Evolutionary conservation across 768 basidiomycete species (phyloP).

Genomic region (Macrolepiota dolichaula): DNA sequence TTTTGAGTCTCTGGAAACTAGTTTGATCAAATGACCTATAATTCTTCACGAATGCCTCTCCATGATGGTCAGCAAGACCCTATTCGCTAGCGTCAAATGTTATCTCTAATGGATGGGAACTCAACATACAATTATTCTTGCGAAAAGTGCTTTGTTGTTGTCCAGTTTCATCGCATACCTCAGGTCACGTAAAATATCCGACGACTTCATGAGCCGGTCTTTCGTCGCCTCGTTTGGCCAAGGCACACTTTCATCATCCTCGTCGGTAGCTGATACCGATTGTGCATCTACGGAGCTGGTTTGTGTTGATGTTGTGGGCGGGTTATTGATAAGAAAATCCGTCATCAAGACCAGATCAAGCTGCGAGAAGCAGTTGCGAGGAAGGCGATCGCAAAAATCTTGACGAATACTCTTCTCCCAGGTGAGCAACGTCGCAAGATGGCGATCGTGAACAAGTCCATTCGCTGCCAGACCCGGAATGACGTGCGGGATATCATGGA

Average conservation of each 20-base stretch:
- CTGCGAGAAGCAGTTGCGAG: neutral
- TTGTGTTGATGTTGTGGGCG: neutral
- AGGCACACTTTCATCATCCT: neutral
- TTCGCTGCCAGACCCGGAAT: neutral
- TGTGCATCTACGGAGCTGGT: neutral
- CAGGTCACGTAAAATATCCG: neutral
- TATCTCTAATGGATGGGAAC: neutral
- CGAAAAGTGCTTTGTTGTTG: neutral
- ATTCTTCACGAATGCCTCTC: neutral
- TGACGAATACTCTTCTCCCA: slow-evolving; percentile 1
- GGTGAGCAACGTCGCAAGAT: slow-evolving; percentile 12
- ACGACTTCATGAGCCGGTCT: neutral
- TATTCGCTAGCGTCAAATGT: neutral
- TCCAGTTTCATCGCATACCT: neutral
- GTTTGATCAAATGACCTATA: neutral
- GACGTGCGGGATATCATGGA: slow-evolving; percentile 8
- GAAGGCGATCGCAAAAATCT: slow-evolving; percentile 10
- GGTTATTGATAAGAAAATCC: neutral
- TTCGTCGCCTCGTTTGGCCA: neutral
- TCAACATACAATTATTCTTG: neutral
- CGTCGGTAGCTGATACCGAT: neutral
- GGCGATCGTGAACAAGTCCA: slow-evolving; percentile 13
- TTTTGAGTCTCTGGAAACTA: neutral
- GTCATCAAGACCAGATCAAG: neutral
- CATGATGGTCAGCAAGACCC: neutral